Evolutionary conservation across 495 filamentous ascomycete species (phyloP).

Genomic region (Staphylotrichum tortipilum): DNA sequence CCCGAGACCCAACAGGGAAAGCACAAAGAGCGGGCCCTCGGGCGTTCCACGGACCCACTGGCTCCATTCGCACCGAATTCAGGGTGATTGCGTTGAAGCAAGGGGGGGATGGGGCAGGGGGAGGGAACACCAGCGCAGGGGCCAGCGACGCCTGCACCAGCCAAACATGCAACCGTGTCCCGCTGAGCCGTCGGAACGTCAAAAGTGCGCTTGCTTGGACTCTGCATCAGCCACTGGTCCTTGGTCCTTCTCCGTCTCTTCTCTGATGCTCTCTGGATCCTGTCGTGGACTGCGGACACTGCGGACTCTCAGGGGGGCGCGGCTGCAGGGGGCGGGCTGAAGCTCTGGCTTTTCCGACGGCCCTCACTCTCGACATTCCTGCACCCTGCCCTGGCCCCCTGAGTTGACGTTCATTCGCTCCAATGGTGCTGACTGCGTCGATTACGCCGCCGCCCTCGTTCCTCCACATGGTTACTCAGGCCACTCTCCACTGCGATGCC

Average conservation of each 20-base stretch:
- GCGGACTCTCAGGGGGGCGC: background rate
- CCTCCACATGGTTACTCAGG: background rate
- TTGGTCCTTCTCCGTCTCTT: no score
- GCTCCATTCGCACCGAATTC: background rate
- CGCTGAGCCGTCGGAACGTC: no score
- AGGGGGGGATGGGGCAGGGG: constrained; percentile 10
- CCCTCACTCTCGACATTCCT: background rate
- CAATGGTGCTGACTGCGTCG: constrained; percentile 1
- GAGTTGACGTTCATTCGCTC: no score
- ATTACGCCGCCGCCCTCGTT: background rate
- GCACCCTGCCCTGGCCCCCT: no score
- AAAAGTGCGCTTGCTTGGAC: no score
- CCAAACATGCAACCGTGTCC: no score
- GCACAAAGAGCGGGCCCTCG: constrained; percentile 9
- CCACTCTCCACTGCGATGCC: background rate
- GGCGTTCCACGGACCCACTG: constrained; percentile 8
- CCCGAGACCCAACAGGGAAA: constrained; percentile 23
- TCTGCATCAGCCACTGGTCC: no score
- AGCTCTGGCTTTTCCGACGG: no score
- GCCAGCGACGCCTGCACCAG: no score
- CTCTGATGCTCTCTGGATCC: no score
- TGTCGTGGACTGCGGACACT: no score
- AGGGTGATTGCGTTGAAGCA: constrained; percentile 3
- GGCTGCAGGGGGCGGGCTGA: background rate
- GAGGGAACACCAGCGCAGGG: no score